Percentiles rank a stretch among this genome's conserved stretches.
Conservation (phyloP, 2,329 filamentous ascomycete genomes). For the Huntiella moniliformis region DNA sequence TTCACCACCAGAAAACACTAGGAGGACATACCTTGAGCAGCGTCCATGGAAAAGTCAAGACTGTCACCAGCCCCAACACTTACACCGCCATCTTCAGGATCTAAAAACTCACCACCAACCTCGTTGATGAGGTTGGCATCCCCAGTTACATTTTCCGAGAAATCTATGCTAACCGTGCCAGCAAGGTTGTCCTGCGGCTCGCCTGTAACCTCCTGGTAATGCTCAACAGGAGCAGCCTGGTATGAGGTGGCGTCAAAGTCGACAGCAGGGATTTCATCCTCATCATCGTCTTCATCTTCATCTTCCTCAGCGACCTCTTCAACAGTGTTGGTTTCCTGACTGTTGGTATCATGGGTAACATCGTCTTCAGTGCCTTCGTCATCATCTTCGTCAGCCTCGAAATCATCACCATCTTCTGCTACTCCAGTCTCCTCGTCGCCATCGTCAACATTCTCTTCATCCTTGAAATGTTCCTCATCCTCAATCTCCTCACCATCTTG, state of each 20-base stretch:
- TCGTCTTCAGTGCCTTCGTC: constrained; percentile 3
- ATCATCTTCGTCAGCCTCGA: constrained; percentile 11
- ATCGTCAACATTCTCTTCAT: constrained; percentile 7
- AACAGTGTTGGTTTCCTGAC: constrained; percentile 11
- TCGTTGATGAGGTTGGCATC: constrained; percentile 11
- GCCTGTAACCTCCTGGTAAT: constrained; percentile 13
- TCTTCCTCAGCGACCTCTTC: constrained; percentile 11
- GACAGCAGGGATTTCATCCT: constrained; percentile 11
- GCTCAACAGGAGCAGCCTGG: constrained; percentile 10
- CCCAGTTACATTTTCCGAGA: constrained; percentile 16
- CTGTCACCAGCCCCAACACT: constrained; percentile 5
- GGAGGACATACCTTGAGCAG: constrained; percentile 2
- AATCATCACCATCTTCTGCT: constrained; percentile 11
- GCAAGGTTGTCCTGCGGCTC: too few relatives aligned
- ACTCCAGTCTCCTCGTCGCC: constrained; percentile 12
- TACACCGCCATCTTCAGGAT: constrained; percentile 8
- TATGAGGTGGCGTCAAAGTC: constrained; percentile 12
- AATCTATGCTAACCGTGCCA: constrained; percentile 16
- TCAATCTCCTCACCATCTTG: neutral
- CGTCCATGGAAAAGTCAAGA: constrained; percentile 6
- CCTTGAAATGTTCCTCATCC: constrained; percentile 13
- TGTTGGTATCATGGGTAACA: neutral
- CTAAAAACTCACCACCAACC: constrained; percentile 11
- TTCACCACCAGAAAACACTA: neutral
- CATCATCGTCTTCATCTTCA: constrained; percentile 11